Conservation (phyloP, 164 flowering plant species). For the Liriodendron chinense region DNA sequence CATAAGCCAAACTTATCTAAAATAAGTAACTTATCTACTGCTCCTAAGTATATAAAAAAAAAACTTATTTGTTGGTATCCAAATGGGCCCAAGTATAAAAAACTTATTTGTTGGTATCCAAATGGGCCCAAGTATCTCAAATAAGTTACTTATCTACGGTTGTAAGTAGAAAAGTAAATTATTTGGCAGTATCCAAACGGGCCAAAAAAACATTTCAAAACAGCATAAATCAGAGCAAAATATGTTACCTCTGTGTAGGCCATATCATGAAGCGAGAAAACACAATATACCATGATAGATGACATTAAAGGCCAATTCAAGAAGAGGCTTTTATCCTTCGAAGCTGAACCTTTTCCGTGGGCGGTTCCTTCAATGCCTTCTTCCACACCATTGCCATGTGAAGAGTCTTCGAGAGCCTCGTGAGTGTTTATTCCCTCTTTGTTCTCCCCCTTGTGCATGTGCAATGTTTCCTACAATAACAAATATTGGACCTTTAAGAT, state of each 20-base stretch:
- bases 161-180: too few relatives aligned
- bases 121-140: too few relatives aligned
- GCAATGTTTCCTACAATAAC: slow-evolving; percentile 69
- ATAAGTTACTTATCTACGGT: too few relatives aligned
- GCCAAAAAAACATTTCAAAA: too few relatives aligned
- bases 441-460: slow-evolving; percentile 37
- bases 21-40: too few relatives aligned
- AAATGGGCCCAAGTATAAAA: too few relatives aligned
- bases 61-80: too few relatives aligned
- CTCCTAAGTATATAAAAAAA: too few relatives aligned
- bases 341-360: slow-evolving; percentile 17
- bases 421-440: slow-evolving; percentile 10
- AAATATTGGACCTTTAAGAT: background rate
- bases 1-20: too few relatives aligned
- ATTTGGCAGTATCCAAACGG: too few relatives aligned
- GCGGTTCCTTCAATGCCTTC: slow-evolving; percentile 9
- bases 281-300: slow-evolving; percentile 67
- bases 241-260: slow-evolving; percentile 72
- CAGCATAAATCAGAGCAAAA: background rate
- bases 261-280: slow-evolving; percentile 84
- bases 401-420: slow-evolving; percentile 44
- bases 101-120: too few relatives aligned
- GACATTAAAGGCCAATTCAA: slow-evolving; percentile 92
- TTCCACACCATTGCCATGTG: slow-evolving; percentile 18
- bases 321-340: slow-evolving; percentile 38